These are phyloP conservation scores for Jamesozyma lodderae DNA, from an alignment of 805 yeast species.

Conservation along the genomic window DNA sequence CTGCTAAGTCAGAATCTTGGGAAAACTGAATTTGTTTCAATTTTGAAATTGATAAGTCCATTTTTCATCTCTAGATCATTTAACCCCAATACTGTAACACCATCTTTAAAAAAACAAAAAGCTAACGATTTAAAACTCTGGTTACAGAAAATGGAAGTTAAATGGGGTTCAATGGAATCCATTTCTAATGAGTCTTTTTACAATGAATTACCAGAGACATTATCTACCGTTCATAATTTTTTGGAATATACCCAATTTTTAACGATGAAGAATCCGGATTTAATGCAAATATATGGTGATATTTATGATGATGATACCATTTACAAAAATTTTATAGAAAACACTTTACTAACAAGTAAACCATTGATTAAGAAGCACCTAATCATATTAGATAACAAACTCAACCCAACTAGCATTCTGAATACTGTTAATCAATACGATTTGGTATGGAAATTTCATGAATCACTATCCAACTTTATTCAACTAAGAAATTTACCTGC, in stretches of 20 bases:
- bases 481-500: slow-evolving; percentile 28
- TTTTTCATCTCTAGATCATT: slow-evolving; percentile 36
- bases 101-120: slow-evolving; percentile 20
- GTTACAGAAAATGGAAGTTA: slow-evolving; percentile 24
- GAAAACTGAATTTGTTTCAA: slow-evolving; percentile 32
- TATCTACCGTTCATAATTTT: slow-evolving; percentile 17
- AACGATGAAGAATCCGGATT: slow-evolving; percentile 17
- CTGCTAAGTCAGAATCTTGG: slow-evolving; percentile 45
- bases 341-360: slow-evolving; percentile 20
- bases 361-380: slow-evolving; percentile 18
- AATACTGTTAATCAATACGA: slow-evolving; percentile 31
- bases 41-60: slow-evolving; percentile 37
- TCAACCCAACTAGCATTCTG: slow-evolving; percentile 22
- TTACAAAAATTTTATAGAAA: slow-evolving; percentile 21
- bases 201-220: slow-evolving; percentile 14
- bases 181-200: background rate
- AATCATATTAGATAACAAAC: slow-evolving; percentile 10
- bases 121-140: slow-evolving; percentile 18
- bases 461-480: slow-evolving; percentile 30
- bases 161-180: slow-evolving; percentile 15
- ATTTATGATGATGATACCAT: slow-evolving; percentile 25
- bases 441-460: slow-evolving; percentile 37
- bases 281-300: slow-evolving; percentile 14
- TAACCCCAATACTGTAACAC: slow-evolving; percentile 24
- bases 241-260: slow-evolving; percentile 20